Base-by-base conservation (phyloP, 139 green algal species). In the Picochlorum sp. region DNA sequence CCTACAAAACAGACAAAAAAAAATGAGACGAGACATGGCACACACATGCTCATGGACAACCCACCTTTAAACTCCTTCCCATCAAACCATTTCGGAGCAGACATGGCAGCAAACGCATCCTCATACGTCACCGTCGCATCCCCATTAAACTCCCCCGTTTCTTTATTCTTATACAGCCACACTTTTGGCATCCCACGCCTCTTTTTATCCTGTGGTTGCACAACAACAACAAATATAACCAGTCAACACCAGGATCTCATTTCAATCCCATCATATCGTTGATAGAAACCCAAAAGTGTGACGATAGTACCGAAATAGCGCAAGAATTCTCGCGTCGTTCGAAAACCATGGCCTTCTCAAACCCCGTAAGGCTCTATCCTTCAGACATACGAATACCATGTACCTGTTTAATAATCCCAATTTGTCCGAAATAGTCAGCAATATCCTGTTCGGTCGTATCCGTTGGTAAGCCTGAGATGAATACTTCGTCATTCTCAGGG, bases 81-180 rank as follows among this genome's bases (percentile, higher is more conserved):
- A 59, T 90, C 78, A 61, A 94, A 95, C 87, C 87, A 95, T n/a
- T 81, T 49, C 18, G 91, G 81, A 2, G 87, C 87, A 1, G 75
- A 87, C 14, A 55, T 67, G 1, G 88, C 88, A 3, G 82, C 82
- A 61, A 90, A 92, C 3, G 88, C 83, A 66, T 95, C 88, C 11
- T 92, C 85, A 63, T 90, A 91, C 0, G 77, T 76, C 6, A 89
- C 75, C 0, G 83, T 92, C 24, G 81, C 85, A 50, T 95, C 88
- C 24, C 88, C 88, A 64, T 95, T 95, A 2, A 89, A 70, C 24
- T 45, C 67, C 24, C 87, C 87, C 0, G 86, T 93, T 2, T 59
- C 73, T 57, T 88, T 88, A 63, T 92, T 82, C 1, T 70, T 70
- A 59, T 84, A 84, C 51, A 86, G 67, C 77, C 80, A 86, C 15